These are phyloP conservation scores for Choanephora cucurbitarum DNA, from an alignment of 371 early-diverging fungal genomes.

Conservation along the genomic window DNA sequence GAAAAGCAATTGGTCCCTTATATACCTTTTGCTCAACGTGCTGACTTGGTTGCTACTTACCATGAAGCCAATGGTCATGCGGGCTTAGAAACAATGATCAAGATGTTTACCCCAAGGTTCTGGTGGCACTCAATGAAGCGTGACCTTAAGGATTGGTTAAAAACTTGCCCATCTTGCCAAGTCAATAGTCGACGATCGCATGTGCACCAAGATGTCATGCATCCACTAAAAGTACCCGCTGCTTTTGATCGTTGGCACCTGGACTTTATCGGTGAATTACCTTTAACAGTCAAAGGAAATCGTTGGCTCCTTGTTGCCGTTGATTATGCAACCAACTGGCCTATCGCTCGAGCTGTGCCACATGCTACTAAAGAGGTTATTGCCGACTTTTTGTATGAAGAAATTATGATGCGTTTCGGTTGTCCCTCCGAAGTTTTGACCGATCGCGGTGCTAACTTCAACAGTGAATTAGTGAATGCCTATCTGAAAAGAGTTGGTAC, in stretches of 20 bases:
- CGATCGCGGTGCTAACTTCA: constrained; percentile 41
- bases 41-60: constrained; percentile 3
- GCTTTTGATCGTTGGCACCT: constrained; percentile 29
- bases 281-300: too few relatives aligned
- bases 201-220: constrained; percentile 7
- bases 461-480: constrained; percentile 9
- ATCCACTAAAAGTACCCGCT: constrained; percentile 13
- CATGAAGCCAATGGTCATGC: constrained; percentile 16
- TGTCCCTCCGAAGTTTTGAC: constrained; percentile 35
- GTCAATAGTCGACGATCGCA: constrained; percentile 2
- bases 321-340: constrained; percentile 8
- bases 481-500: constrained; percentile 6
- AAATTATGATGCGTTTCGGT: constrained; percentile 23
- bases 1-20: not conserved
- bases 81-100: not conserved
- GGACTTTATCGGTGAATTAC: constrained; percentile 10
- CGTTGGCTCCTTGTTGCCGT: not conserved
- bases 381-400: constrained; percentile 24
- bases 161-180: constrained; percentile 21
- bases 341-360: constrained; percentile 31
- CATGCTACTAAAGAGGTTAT: constrained; percentile 30
- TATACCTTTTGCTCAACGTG: constrained; percentile 5
- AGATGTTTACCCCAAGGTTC: too few relatives aligned
- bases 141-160: constrained; percentile 12
- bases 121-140: too few relatives aligned